A percentile compares a stretch with the other conserved stretches of the same genome.
Conservation (phyloP, 2,329 filamentous ascomycete genomes). For the Epicoccum nigrum region DNA sequence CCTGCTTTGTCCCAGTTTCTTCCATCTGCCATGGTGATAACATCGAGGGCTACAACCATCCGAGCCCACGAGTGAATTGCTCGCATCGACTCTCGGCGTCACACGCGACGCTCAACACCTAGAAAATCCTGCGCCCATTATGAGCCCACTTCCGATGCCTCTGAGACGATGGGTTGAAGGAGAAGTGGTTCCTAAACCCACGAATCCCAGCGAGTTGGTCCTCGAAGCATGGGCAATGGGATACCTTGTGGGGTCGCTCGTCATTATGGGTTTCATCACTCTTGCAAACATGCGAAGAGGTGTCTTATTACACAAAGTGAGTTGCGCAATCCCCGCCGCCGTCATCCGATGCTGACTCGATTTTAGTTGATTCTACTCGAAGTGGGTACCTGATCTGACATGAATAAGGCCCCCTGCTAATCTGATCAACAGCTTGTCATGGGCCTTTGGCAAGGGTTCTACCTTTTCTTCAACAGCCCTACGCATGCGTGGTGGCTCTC, state of each 20-base stretch:
- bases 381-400: constrained; percentile 34
- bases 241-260: constrained; percentile 50
- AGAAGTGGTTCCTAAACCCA: constrained; percentile 39
- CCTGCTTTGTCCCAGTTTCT: constrained; percentile 1
- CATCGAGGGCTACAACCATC: constrained; percentile 19
- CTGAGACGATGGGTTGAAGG: constrained; percentile 18
- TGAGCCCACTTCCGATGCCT: constrained; percentile 25
- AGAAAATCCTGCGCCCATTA: constrained; percentile 26
- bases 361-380: constrained; percentile 55
- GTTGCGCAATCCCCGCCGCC: constrained; percentile 2
- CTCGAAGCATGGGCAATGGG: constrained; percentile 51
- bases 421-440: constrained; percentile 55
- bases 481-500: constrained; percentile 69
- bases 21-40: constrained; percentile 29
- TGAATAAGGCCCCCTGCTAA: constrained; percentile 15
- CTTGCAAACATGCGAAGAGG: constrained; percentile 57
- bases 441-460: constrained; percentile 63
- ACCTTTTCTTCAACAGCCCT: constrained; percentile 62
- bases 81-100: constrained; percentile 23
- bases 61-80: constrained; percentile 30
- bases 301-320: constrained; percentile 55
- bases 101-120: constrained; percentile 14
- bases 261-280: constrained; percentile 57
- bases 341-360: constrained; percentile 21
- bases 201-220: constrained; percentile 41